These are phyloP conservation scores for Pichia sp. DNA, from an alignment of 1,139 yeast genomes.

Conservation along the genomic window DNA sequence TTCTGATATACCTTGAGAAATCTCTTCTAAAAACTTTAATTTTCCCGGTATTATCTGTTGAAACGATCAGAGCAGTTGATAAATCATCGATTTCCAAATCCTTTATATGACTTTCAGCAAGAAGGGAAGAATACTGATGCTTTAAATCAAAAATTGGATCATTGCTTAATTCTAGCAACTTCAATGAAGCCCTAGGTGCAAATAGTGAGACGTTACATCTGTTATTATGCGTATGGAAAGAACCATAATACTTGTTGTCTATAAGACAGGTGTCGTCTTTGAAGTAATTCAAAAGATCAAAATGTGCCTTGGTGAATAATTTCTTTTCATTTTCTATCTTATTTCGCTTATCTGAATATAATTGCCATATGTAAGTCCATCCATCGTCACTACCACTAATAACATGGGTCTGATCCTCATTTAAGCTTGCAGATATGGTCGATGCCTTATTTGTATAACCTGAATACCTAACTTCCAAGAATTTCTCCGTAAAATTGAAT, in stretches of 20 bases:
- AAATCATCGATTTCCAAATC: slow-evolving; percentile 33
- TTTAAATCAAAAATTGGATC: slow-evolving; percentile 72
- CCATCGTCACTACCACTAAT: slow-evolving; percentile 66
- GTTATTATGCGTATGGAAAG: slow-evolving; percentile 74
- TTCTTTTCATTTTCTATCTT: slow-evolving; percentile 13
- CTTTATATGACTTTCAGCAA: slow-evolving; percentile 12
- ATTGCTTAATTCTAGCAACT: slow-evolving; percentile 63
- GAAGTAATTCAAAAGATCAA: slow-evolving; percentile 33
- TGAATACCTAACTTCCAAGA: slow-evolving; percentile 62
- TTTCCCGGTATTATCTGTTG: slow-evolving; percentile 70
- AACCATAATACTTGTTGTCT: slow-evolving; percentile 52
- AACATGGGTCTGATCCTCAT: slow-evolving; percentile 51
- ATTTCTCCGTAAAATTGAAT: slow-evolving; percentile 52
- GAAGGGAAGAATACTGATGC: slow-evolving; percentile 28
- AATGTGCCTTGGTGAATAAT: slow-evolving; percentile 20
- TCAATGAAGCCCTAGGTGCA: slow-evolving; percentile 73
- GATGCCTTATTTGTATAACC: slow-evolving; percentile 71
- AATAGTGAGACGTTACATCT: slow-evolving; percentile 71
- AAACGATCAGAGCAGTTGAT: slow-evolving; percentile 55
- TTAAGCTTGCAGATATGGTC: slow-evolving; percentile 62
- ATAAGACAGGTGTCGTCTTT: slow-evolving; percentile 29
- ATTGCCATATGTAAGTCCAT: slow-evolving; percentile 67
- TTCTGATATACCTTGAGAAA: slow-evolving; percentile 46
- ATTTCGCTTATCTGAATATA: slow-evolving; percentile 17
- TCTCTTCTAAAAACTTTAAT: slow-evolving; percentile 81